phyloP scores from a whole-genome alignment of 1,284 basidiomycete genomes.

The Vanrija humicola region DNA sequence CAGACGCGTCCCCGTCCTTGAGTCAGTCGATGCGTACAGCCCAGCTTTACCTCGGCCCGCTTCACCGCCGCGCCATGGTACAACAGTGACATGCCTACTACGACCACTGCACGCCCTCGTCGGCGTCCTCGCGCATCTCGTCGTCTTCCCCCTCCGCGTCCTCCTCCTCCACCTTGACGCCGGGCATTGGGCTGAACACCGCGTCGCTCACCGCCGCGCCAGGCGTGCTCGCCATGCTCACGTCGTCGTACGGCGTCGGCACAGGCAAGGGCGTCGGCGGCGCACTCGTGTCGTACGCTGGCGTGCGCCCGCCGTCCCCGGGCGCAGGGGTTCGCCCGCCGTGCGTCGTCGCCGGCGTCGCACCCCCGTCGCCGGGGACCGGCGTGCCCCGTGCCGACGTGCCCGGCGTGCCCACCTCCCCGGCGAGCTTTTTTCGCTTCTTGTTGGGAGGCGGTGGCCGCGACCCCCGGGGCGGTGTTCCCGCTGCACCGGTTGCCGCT shows the following conservation, averaged over 20 bases:
- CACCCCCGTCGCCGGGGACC: not conserved
- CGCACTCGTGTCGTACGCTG: no score
- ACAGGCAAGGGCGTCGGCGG: not conserved
- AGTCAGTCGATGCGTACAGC: no score
- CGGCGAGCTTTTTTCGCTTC: constrained; percentile 1
- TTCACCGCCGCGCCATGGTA: no score
- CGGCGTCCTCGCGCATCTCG: not conserved
- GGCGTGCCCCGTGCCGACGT: not conserved
- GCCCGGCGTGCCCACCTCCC: not conserved
- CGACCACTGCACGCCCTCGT: not conserved
- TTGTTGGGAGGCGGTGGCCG: not conserved
- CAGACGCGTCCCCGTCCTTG: no score
- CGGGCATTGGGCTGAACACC: not conserved
- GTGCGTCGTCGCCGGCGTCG: not conserved
- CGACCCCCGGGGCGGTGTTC: not conserved
- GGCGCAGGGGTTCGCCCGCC: not conserved
- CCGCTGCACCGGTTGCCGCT: not conserved
- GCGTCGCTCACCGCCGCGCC: not conserved
- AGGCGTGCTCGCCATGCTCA: not conserved
- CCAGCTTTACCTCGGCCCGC: no score
- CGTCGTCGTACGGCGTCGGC: not conserved
- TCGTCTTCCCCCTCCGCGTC: not conserved
- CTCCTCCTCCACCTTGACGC: not conserved
- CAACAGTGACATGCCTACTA: no score
- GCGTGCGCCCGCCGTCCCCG: no score